phyloP scores from a whole-genome alignment of 1,139 yeast species.

The Candida gigantensis region DNA sequence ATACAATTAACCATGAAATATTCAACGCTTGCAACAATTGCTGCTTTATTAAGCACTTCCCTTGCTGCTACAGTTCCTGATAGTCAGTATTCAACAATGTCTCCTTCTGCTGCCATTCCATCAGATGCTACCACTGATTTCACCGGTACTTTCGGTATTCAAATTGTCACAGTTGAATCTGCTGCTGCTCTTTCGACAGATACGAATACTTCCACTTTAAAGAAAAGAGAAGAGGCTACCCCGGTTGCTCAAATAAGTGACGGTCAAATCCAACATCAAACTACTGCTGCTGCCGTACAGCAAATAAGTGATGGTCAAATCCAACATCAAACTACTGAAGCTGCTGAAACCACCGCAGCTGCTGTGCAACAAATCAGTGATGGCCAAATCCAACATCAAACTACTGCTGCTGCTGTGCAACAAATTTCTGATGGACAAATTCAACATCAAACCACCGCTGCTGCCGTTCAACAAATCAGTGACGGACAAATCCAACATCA shows the following conservation, averaged over 20 bases:
- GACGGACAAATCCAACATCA: constrained; percentile 48
- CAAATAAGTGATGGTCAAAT: constrained; percentile 40
- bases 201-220: constrained; percentile 25
- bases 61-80: constrained; percentile 68
- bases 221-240: constrained; percentile 37
- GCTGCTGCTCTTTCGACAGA: constrained; percentile 18
- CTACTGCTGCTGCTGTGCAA: constrained; percentile 27
- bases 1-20: constrained; percentile 26
- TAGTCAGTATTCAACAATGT: constrained; percentile 73
- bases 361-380: constrained; percentile 41
- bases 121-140: constrained; percentile 65
- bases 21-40: constrained; percentile 20
- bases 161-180: constrained; percentile 51
- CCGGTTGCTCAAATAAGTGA: constrained; percentile 28
- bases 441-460: constrained; percentile 26
- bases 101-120: constrained; percentile 56
- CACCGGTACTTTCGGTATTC: constrained; percentile 66
- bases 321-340: constrained; percentile 17
- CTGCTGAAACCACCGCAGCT: constrained; percentile 27
- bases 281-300: constrained; percentile 28
- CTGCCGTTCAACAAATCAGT: constrained; percentile 40
- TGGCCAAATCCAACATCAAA: constrained; percentile 43
- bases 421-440: constrained; percentile 41
- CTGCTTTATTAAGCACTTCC: constrained; percentile 27
- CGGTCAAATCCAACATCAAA: constrained; percentile 42